Evolutionary conservation across 768 basidiomycete species (phyloP), one percentile per base, ranked within the genome.

Genomic region (Leccinum subgranulosum): DNA sequence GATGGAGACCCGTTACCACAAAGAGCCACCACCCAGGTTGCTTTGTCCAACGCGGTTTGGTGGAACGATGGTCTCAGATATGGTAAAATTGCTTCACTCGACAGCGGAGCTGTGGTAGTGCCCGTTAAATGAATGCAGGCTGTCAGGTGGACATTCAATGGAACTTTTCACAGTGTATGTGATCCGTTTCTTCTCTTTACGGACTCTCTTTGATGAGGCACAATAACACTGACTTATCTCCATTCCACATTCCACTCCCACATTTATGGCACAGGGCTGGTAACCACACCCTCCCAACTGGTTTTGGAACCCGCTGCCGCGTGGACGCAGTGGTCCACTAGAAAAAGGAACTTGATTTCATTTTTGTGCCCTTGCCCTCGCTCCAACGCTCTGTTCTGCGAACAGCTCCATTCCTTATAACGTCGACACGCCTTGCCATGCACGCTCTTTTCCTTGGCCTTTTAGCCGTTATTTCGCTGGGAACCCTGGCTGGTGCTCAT

Each of bases 41-140:
- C 28, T 7, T 15, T 11, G 33, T 11, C 36, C 53, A 48, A 49
- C 1, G 12, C 4, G 77, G 74, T 7, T 76, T 10, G 81, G 79
- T 54, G 67, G 68, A 4, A 64, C 75, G 27, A 73, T n/a, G 6
- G 21, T 28, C 27, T 47, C 72, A 19, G 80, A 85, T 25, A 71
- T 76, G 6, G 71, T 86, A 17, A 14, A 66, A 77, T 82, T 8
- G 69, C 58, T 9, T 85, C 82, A 70, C 85, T 80, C 61, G 59
- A 64, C 46, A 55, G 76, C 77, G 60, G 62, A 50, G 28, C 36
- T 28, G 14, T 19, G 23, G 17, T 54, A 28, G 23, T 48, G 7
- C 29, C 9, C 29, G 23, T 29, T 14, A 4, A 19, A n/a, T 27
- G 45, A 27, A 19, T 4, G 21, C 12, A 33, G 14, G 25, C 54